Base-by-base conservation (phyloP, 495 filamentous ascomycete species). In the Penicillium cinerascens region DNA sequence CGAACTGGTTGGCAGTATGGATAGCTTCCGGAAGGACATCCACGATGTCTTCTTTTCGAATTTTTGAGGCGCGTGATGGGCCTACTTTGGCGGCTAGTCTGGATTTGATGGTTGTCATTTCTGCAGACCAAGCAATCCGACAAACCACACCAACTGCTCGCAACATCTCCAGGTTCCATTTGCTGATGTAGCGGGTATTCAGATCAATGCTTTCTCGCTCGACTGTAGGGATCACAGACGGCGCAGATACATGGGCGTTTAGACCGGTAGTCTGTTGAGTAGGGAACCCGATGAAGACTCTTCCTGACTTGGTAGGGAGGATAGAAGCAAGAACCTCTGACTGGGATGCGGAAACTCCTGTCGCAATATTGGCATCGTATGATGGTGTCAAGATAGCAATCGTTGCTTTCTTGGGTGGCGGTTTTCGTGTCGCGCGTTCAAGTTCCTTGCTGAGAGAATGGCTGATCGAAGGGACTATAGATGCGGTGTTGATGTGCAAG, bases 221-320 rank as follows among this genome's bases (percentile, higher is more conserved):
- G n/a, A 97, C 95, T 0, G 95, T 99, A 3, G 95, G 95, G 55
- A 99, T 97, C 36, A 97, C 86, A 15, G 92, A 96, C 6, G 92
- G 92, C 1, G 95, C 95, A n/a, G 91, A 96, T n/a, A 99, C 87
- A 70, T 99, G 95, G 59, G 91, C 88, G 27, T 91, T 88, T 11
- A 92, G 84, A 22, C 91, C 91, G 3, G 95, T 99, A 1, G 95
- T 99, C 70, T 99, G 95, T 42, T 88, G 88, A 3, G 95, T 99
- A 21, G 93, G 92, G 66, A 97, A 97, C 1, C 95, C 95, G 60
- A 99, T 99, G 64, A 97, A 99, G 27, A 99, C 85, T 45, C 87
- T 82, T 21, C 95, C 95, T 40, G 85, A 82, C 63, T 91, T 93
- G 29, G 82, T 88, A 18, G 95, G 95, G 2, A 97, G 70, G n/a